These are phyloP conservation scores for Phoma sp. DNA, from an alignment of 2,329 filamentous ascomycete genomes.

Conservation along the genomic window DNA sequence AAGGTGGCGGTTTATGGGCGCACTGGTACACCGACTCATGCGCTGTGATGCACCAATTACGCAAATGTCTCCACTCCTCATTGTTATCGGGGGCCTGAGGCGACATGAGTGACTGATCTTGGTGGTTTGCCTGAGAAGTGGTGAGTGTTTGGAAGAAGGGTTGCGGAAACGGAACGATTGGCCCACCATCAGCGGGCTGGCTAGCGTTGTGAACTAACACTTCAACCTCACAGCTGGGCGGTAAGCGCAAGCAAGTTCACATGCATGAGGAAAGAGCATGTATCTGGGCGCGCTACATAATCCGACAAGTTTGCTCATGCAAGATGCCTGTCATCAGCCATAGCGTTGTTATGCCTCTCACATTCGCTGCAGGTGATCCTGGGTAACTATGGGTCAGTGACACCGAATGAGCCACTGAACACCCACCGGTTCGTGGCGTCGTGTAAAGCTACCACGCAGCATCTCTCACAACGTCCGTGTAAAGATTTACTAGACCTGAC, in stretches of 20 bases:
- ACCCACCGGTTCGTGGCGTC: conserved; percentile 1
- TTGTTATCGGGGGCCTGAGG: background rate
- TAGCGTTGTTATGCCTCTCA: background rate
- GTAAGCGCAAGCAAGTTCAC: conserved; percentile 1
- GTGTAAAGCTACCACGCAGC: background rate
- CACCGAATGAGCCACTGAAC: background rate
- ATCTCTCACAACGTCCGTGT: background rate
- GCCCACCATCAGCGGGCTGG: background rate
- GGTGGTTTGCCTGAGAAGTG: background rate
- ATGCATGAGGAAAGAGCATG: conserved; percentile 10
- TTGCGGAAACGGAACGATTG: conserved; percentile 4
- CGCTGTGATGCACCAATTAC: background rate
- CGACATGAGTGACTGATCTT: background rate
- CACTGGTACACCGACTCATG: background rate
- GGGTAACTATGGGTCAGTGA: conserved; percentile 2
- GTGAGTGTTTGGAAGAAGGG: conserved; percentile 3
- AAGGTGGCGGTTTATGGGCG: conserved; percentile 1
- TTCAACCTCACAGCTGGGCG: conserved; percentile 10
- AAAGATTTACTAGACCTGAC: background rate
- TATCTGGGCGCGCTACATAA: background rate
- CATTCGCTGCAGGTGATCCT: background rate
- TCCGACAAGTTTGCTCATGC: background rate
- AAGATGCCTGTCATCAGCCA: background rate
- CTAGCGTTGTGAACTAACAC: conserved; percentile 5
- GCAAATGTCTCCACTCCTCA: background rate